Conservation (phyloP, 129 eudicot genomes). For the Artemisia annua region DNA sequence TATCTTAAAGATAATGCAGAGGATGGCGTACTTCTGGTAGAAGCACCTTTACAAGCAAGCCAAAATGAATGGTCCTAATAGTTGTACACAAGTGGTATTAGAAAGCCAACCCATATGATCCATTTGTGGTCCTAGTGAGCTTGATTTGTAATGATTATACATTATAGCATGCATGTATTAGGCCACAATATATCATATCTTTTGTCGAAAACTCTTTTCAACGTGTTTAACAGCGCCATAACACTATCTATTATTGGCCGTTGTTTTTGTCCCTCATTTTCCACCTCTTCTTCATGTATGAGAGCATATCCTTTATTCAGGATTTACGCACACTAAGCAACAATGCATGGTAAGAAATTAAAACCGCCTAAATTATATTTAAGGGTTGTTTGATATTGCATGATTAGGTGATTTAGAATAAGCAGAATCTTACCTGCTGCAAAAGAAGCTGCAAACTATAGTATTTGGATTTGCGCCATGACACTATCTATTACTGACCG, state of each 20-base stretch:
- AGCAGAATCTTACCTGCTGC: no score
- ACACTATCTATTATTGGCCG: neutral
- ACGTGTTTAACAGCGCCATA: slow-evolving; percentile 15
- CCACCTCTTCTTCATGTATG: neutral
- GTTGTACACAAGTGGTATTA: slow-evolving; percentile 37
- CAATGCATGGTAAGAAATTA: no score
- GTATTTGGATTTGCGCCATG: neutral
- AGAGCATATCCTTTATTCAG: no score
- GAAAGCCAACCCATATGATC: slow-evolving; percentile 32
- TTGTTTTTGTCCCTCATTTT: neutral
- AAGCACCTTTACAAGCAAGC: slow-evolving; percentile 40
- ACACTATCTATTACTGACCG: neutral
- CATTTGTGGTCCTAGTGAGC: slow-evolving; percentile 35
- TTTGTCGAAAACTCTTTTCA: slow-evolving; percentile 13
- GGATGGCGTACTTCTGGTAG: slow-evolving; percentile 16
- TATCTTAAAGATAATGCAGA: slow-evolving; percentile 19
- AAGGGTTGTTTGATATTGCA: no score
- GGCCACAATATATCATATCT: slow-evolving; percentile 25
- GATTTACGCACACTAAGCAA: no score
- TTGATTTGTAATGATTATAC: slow-evolving; percentile 32
- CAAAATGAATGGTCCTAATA: slow-evolving; percentile 37
- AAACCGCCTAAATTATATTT: no score
- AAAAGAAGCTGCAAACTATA: no score
- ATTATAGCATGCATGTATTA: slow-evolving; percentile 32
- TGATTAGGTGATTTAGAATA: no score